These are phyloP conservation scores for Solanum bukasovii DNA, from an alignment of 257 asterid species.

Conservation along the genomic window DNA sequence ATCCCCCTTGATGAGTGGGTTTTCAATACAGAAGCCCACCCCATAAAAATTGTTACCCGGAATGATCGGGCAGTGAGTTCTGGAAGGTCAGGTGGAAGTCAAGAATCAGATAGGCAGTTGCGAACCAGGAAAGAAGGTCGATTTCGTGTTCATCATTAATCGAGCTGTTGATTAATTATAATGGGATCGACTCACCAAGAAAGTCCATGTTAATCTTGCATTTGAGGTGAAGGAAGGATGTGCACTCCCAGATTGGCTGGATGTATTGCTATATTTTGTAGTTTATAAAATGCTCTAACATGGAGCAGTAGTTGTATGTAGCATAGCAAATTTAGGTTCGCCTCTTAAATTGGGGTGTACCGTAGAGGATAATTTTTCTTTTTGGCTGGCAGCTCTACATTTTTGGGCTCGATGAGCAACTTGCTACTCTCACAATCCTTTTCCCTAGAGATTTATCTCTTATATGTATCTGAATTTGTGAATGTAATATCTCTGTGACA, in stretches of 20 bases:
- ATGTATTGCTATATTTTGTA: not conserved
- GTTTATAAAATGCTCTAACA: not conserved
- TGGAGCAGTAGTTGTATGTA: not conserved
- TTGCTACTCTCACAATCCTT: not conserved
- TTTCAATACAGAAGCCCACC: conserved; percentile 98
- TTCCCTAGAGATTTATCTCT: not conserved
- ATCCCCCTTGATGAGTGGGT: conserved; percentile 97
- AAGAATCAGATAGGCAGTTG: conserved; percentile 25
- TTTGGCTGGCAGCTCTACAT: not conserved
- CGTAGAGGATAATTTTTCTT: not conserved
- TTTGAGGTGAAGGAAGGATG: not conserved
- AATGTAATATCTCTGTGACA: not conserved
- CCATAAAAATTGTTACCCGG: conserved; percentile 64
- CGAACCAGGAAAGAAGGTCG: conserved; percentile 89
- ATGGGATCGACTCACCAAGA: not conserved
- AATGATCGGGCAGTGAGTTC: conserved; percentile 16
- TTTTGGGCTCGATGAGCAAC: not conserved
- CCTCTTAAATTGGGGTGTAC: not conserved
- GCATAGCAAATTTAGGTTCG: not conserved
- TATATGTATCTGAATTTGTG: not conserved
- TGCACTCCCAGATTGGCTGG: not conserved
- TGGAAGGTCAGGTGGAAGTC: conserved; percentile 23
- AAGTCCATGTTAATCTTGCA: not conserved
- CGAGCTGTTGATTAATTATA: not conserved
- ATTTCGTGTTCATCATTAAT: conserved; percentile 27